Percentiles rank a stretch among this genome's conserved stretches.
Evolutionary conservation across 1,284 basidiomycete species (phyloP).

Genomic region (Trametes polyzona): DNA sequence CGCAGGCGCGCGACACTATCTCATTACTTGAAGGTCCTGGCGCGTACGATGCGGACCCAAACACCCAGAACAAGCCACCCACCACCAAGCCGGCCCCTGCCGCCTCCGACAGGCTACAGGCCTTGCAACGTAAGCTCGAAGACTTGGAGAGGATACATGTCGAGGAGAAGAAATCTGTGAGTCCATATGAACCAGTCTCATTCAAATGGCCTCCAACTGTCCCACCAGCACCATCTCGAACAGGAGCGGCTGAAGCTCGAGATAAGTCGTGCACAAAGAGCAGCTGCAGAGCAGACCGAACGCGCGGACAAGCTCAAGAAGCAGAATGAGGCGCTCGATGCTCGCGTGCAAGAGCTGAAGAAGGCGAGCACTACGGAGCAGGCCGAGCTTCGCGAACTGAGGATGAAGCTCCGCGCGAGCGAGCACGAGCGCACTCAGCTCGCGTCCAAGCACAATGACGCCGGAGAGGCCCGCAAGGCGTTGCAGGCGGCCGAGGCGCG

Average conservation of each 20-base stretch:
- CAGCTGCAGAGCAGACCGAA: conserved; percentile 55
- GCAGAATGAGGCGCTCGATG: conserved; percentile 57
- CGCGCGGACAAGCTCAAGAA: conserved; percentile 65
- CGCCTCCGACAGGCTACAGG: conserved; percentile 50
- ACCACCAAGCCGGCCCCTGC: conserved; percentile 11
- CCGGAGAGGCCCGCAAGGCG: conserved; percentile 54
- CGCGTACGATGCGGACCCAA: conserved; percentile 34
- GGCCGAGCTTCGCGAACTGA: conserved; percentile 63
- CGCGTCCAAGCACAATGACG: conserved; percentile 54
- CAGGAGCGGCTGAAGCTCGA: conserved; percentile 63
- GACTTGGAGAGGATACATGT: conserved; percentile 66
- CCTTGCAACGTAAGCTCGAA: conserved; percentile 66
- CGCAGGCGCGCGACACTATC: background rate
- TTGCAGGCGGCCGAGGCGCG: conserved; percentile 52
- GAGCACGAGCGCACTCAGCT: conserved; percentile 63
- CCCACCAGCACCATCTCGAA: conserved; percentile 57
- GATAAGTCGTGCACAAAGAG: conserved; percentile 51
- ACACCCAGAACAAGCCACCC: conserved; percentile 20
- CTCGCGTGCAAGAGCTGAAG: conserved; percentile 61
- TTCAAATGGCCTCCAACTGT: background rate
- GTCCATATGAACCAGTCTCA: conserved; percentile 29
- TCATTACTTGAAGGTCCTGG: conserved; percentile 38
- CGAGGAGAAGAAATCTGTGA: conserved; percentile 68
- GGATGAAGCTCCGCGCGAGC: conserved; percentile 57
- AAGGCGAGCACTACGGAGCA: conserved; percentile 53